These are phyloP conservation scores for Aspergillus pseudoglaucus DNA, from an alignment of 2,329 filamentous ascomycete genomes.

Conservation along the genomic window DNA sequence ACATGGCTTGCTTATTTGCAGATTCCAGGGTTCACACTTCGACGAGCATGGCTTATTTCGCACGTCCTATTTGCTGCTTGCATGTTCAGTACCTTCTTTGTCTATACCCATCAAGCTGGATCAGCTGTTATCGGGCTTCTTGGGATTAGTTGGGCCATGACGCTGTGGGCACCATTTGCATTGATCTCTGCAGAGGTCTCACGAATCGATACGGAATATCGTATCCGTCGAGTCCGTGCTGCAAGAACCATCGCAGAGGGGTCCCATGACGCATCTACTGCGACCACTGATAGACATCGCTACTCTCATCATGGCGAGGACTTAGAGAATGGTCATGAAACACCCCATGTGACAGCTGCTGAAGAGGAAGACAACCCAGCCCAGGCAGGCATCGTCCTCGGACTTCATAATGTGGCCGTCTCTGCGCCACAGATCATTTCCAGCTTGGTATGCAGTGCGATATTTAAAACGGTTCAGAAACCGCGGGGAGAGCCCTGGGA, in stretches of 20 bases:
- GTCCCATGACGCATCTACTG: slow-evolving; percentile 1
- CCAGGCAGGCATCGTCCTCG: slow-evolving; percentile 82
- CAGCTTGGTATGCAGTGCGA: slow-evolving; percentile 72
- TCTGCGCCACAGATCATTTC: slow-evolving; percentile 87
- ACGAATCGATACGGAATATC: slow-evolving; percentile 64
- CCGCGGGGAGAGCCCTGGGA: slow-evolving; percentile 78
- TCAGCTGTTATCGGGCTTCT: slow-evolving; percentile 73
- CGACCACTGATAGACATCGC: slow-evolving; percentile 1
- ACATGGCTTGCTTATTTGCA: slow-evolving; percentile 55
- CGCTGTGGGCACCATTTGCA: slow-evolving; percentile 90
- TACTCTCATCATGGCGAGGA: slow-evolving; percentile 10
- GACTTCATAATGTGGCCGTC: slow-evolving; percentile 93
- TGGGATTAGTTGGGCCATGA: slow-evolving; percentile 86
- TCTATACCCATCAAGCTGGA: slow-evolving; percentile 62
- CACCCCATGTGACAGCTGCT: slow-evolving; percentile 17
- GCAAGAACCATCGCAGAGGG: slow-evolving; percentile 21
- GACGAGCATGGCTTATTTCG: slow-evolving; percentile 77
- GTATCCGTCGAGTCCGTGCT: slow-evolving; percentile 39
- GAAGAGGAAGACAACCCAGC: slow-evolving; percentile 48
- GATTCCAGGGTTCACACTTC: slow-evolving; percentile 78
- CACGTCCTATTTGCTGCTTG: slow-evolving; percentile 75
- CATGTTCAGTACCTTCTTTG: slow-evolving; percentile 79
- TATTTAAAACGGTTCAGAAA: slow-evolving; percentile 83
- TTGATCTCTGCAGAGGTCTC: slow-evolving; percentile 91
- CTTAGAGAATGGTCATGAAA: slow-evolving; percentile 20